phyloP scores from a whole-genome alignment of 768 basidiomycete genomes.

The Russula dissimulans region DNA sequence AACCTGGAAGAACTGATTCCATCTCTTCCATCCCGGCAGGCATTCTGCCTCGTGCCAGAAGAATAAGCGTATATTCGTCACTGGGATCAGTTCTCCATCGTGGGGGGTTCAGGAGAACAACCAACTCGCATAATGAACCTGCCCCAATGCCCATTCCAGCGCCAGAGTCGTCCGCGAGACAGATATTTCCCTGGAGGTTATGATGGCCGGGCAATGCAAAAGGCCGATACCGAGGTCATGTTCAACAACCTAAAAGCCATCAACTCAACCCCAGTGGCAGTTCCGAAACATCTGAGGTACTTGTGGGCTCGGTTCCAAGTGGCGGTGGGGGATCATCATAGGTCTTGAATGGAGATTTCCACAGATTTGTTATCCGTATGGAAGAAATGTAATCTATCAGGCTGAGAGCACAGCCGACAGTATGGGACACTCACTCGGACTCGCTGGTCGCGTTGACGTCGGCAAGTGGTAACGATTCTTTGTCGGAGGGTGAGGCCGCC shows the following conservation, averaged over 20 bases:
- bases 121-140: neutral
- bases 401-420: too few species aligned
- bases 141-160: constrained; percentile 3
- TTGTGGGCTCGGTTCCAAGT: constrained; percentile 5
- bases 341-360: too few species aligned
- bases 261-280: too few species aligned
- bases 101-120: too few species aligned
- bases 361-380: too few species aligned
- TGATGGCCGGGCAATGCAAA: neutral
- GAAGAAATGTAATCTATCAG: too few species aligned
- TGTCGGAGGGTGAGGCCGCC: too few species aligned
- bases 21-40: neutral
- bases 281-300: too few species aligned
- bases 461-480: too few species aligned
- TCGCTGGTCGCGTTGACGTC: too few species aligned
- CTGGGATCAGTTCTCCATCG: neutral
- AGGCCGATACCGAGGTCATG: neutral
- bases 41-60: neutral
- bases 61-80: constrained; percentile 1
- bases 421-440: too few species aligned
- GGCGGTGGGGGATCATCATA: neutral
- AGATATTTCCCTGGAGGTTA: constrained; percentile 2
- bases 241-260: constrained; percentile 4
- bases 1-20: constrained; percentile 7
- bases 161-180: neutral